Percentiles rank a stretch among this genome's conserved stretches.
These are phyloP conservation scores for Ambrosia artemisiifolia DNA, from an alignment of 129 eudicot genomes.

Conservation along the genomic window DNA sequence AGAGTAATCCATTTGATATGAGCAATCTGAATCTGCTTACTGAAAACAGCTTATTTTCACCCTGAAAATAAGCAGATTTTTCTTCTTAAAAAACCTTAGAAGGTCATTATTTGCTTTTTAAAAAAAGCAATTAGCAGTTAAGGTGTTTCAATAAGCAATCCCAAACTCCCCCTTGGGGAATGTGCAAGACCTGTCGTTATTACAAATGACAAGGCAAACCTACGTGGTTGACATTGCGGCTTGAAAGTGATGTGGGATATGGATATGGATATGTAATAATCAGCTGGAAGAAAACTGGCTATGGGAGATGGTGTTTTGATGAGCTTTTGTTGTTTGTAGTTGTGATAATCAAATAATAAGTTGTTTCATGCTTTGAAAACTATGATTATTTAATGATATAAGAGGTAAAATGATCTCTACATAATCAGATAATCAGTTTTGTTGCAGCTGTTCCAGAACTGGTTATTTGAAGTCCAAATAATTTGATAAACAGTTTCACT, in stretches of 20 bases:
- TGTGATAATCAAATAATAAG: background rate
- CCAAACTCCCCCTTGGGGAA: background rate
- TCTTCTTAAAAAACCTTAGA: background rate
- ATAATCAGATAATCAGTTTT: constrained; percentile 1
- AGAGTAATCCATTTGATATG: background rate
- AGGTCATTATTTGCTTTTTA: background rate
- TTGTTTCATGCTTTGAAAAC: background rate
- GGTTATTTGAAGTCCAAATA: background rate
- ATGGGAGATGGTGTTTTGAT: background rate
- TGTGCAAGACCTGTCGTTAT: background rate
- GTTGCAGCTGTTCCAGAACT: background rate
- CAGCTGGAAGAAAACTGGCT: background rate
- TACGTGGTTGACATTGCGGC: background rate
- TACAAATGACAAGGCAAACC: background rate
- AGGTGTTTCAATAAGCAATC: background rate
- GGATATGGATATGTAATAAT: background rate
- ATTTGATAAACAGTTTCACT: background rate
- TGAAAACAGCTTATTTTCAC: background rate
- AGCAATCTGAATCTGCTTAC: background rate
- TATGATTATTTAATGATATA: background rate
- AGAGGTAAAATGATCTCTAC: background rate
- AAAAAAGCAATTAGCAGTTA: background rate
- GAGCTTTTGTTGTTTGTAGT: background rate
- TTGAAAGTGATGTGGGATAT: background rate
- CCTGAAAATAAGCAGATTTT: background rate